A percentile compares a stretch with the other conserved stretches of the same genome.
phyloP scores from a whole-genome alignment of 2,329 filamentous ascomycete species.

The Chrysosporium queenslandicum region DNA sequence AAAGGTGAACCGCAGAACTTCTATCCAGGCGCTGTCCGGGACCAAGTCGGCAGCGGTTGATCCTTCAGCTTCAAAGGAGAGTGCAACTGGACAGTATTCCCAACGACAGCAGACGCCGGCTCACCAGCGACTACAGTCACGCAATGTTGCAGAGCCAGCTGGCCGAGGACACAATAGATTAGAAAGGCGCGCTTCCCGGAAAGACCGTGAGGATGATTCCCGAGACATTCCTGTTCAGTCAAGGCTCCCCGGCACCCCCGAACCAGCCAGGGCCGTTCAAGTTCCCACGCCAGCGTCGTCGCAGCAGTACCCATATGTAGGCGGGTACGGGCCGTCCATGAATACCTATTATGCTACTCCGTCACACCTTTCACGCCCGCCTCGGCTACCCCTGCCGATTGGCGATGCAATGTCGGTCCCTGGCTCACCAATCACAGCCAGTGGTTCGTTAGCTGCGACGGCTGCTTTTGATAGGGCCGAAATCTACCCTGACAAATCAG shows the following conservation, averaged over 20 bases:
- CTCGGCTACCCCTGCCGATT: conserved; percentile 82
- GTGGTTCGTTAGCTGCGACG: conserved; percentile 47
- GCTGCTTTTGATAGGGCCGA: conserved; percentile 24
- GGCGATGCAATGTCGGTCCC: conserved; percentile 84
- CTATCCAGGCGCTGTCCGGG: conserved; percentile 33
- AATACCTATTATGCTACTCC: conserved; percentile 40
- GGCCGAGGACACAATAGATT: conserved; percentile 18
- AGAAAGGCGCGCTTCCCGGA: conserved; percentile 21
- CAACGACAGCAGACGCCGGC: conserved; percentile 28
- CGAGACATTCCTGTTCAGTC: conserved; percentile 20
- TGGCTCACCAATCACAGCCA: conserved; percentile 73
- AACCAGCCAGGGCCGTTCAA: conserved; percentile 33
- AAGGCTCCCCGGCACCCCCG: conserved; percentile 19
- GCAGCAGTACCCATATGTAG: conserved; percentile 21
- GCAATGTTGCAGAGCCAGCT: conserved; percentile 28
- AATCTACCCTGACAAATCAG: conserved; percentile 47
- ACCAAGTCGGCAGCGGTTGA: conserved; percentile 36
- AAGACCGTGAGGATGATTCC: conserved; percentile 10
- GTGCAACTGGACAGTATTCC: conserved; percentile 33
- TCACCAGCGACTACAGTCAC: conserved; percentile 36
- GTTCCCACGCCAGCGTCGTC: conserved; percentile 22
- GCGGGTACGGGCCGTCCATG: conserved; percentile 37
- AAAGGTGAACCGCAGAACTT: conserved; percentile 34
- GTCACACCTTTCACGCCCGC: conserved; percentile 50
- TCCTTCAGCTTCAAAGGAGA: conserved; percentile 36